phyloP scores from a whole-genome alignment of 2,329 filamentous ascomycete genomes.

The Fusarium virguliforme region DNA sequence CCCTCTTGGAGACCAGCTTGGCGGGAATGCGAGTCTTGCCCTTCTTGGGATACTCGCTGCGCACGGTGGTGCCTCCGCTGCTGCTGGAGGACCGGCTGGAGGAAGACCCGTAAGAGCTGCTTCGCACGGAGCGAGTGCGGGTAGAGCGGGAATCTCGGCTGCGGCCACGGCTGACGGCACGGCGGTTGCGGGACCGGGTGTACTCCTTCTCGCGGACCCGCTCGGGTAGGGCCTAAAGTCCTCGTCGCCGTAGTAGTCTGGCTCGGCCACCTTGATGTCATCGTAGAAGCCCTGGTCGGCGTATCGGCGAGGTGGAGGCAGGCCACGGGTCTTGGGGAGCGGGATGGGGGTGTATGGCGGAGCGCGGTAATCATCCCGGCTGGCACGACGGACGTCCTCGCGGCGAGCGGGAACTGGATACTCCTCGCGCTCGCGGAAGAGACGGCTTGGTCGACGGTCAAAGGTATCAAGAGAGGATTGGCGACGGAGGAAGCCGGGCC shows the following conservation, averaged over 20 bases:
- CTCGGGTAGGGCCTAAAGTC: conserved; percentile 76
- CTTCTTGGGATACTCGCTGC: conserved; percentile 81
- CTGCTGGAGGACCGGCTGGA: conserved; percentile 64
- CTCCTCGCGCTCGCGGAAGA: conserved; percentile 71
- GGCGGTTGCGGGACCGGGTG: conserved; percentile 65
- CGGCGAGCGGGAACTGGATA: conserved; percentile 72
- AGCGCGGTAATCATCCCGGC: conserved; percentile 64
- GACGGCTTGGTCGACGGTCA: conserved; percentile 73
- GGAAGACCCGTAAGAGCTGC: conserved; percentile 63
- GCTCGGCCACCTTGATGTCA: conserved; percentile 78
- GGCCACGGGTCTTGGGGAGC: conserved; percentile 74
- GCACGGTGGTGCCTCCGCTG: conserved; percentile 67
- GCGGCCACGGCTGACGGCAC: conserved; percentile 48
- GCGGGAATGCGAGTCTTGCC: conserved; percentile 92
- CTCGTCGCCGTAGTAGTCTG: conserved; percentile 79
- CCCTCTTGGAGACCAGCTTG: conserved; percentile 83
- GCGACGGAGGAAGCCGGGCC: conserved; percentile 80
- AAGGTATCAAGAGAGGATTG: conserved; percentile 94
- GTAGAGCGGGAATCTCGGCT: conserved; percentile 62
- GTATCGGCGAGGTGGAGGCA: conserved; percentile 73
- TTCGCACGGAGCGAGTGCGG: conserved; percentile 58
- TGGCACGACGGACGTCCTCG: conserved; percentile 65
- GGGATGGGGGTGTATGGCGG: conserved; percentile 75
- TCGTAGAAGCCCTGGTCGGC: conserved; percentile 73
- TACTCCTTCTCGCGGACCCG: conserved; percentile 75